Evolutionary conservation across 257 asterid species (phyloP).

Genomic region (Fraxinus americana): DNA sequence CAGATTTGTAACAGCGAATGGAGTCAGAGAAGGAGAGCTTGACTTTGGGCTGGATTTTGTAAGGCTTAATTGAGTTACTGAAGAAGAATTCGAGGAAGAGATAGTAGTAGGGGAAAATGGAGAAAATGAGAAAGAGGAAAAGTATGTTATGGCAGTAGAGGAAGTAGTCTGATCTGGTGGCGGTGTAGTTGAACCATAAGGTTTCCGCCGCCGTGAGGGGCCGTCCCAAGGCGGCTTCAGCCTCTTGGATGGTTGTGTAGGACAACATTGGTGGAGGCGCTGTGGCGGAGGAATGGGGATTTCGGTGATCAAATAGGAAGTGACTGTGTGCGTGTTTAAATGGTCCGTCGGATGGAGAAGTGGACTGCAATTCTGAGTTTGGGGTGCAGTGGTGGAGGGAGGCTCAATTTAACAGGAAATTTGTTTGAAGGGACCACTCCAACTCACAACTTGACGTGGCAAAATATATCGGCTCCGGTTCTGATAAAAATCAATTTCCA

Average conservation of each 20-base stretch:
- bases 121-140: constrained; percentile 78
- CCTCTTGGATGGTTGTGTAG: constrained; percentile 69
- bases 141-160: constrained; percentile 86
- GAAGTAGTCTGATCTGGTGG: constrained; percentile 81
- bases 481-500: too few relatives aligned
- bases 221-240: constrained; percentile 75
- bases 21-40: constrained; percentile 61
- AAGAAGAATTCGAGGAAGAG: constrained; percentile 61
- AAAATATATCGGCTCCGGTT: too few relatives aligned
- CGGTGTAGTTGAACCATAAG: constrained; percentile 81
- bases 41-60: constrained; percentile 87
- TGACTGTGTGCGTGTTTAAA: not conserved
- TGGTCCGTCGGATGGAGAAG: not conserved
- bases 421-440: too few relatives aligned
- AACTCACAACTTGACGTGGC: too few relatives aligned
- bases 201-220: constrained; percentile 73
- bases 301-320: not conserved
- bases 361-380: not conserved
- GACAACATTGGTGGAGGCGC: constrained; percentile 61
- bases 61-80: constrained; percentile 36
- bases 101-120: constrained; percentile 70
- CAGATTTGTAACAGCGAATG: constrained; percentile 73
- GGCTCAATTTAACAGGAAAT: too few relatives aligned
- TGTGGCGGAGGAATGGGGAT: not conserved
- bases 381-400: too few relatives aligned